These are phyloP conservation scores for Lepraria neglecta DNA, from an alignment of 495 filamentous ascomycete species.

Conservation along the genomic window DNA sequence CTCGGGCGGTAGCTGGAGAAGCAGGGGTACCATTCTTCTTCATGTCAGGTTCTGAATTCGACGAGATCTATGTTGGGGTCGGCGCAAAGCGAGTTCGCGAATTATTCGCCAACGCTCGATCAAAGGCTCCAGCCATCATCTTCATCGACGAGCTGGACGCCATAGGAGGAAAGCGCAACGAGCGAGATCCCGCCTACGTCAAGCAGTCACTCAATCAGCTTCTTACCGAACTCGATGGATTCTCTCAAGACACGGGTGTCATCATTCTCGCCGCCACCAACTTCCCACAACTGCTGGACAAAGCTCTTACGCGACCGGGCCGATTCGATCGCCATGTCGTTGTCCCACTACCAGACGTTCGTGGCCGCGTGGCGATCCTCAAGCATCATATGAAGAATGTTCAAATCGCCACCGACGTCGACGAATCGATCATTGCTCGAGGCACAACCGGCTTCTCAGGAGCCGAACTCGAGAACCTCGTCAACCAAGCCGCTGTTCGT, in stretches of 20 bases:
- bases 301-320: slow-evolving; percentile 87
- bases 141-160: slow-evolving; percentile 98
- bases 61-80: slow-evolving; percentile 96
- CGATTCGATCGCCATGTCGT: slow-evolving; percentile 89
- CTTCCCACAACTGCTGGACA: slow-evolving; percentile 88
- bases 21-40: slow-evolving; percentile 98
- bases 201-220: slow-evolving; percentile 97
- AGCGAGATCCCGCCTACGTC: slow-evolving; percentile 88
- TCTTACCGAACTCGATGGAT: slow-evolving; percentile 95
- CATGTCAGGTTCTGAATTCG: slow-evolving; percentile 98
- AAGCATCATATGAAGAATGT: slow-evolving; percentile 88
- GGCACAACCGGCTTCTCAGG: slow-evolving; percentile 90
- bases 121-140: slow-evolving; percentile 89
- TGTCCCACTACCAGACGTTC: slow-evolving; percentile 90
- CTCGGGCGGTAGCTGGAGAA: slow-evolving; percentile 92
- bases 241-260: slow-evolving; percentile 86
- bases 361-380: slow-evolving; percentile 85
- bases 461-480: slow-evolving; percentile 90
- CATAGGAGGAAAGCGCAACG: slow-evolving; percentile 88
- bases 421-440: slow-evolving; percentile 71
- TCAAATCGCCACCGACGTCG: slow-evolving; percentile 68
- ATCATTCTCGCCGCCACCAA: slow-evolving; percentile 96
- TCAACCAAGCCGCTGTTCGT: slow-evolving; percentile 91
- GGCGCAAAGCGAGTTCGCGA: slow-evolving; percentile 97
- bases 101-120: slow-evolving; percentile 79